phyloP scores from a whole-genome alignment of 1,139 yeast species.

The Wickerhamiella infanticola region DNA sequence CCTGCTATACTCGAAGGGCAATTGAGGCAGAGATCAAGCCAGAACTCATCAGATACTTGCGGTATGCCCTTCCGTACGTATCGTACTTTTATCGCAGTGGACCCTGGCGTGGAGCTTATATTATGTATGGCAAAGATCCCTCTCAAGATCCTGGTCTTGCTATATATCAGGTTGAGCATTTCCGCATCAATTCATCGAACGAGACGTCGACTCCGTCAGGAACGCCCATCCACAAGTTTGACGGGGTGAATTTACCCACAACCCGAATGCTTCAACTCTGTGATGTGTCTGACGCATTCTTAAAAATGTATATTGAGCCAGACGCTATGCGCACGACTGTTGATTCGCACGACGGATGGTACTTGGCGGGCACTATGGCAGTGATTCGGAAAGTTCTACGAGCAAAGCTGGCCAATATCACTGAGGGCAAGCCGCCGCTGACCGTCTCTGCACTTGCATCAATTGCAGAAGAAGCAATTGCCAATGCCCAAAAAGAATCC shows the following conservation, averaged over 20 bases:
- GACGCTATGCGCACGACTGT: slow-evolving; percentile 21
- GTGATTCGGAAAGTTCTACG: slow-evolving; percentile 54
- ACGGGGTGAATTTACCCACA: slow-evolving; percentile 54
- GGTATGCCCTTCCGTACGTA: slow-evolving; percentile 70
- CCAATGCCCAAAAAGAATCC: neutral
- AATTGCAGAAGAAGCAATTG: neutral
- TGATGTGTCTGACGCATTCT: slow-evolving; percentile 55
- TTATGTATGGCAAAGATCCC: slow-evolving; percentile 71
- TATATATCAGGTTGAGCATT: slow-evolving; percentile 71
- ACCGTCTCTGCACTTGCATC: neutral
- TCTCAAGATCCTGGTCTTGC: slow-evolving; percentile 38
- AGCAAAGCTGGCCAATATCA: slow-evolving; percentile 31
- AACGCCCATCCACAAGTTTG: slow-evolving; percentile 43
- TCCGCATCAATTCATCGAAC: slow-evolving; percentile 34
- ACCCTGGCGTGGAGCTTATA: slow-evolving; percentile 89
- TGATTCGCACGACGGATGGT: slow-evolving; percentile 56
- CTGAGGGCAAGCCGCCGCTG: neutral
- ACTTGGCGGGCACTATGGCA: slow-evolving; percentile 42
- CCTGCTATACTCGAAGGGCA: slow-evolving; percentile 78
- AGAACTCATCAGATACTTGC: slow-evolving; percentile 34
- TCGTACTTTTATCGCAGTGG: slow-evolving; percentile 74
- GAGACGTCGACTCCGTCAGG: slow-evolving; percentile 2
- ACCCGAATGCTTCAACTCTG: slow-evolving; percentile 70
- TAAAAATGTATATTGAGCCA: slow-evolving; percentile 34
- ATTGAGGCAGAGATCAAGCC: slow-evolving; percentile 37